Percentiles rank a stretch among this genome's conserved stretches.
These are phyloP conservation scores for Ascosphaera aggregata DNA, from an alignment of 2,329 filamentous ascomycete species.

Conservation along the genomic window DNA sequence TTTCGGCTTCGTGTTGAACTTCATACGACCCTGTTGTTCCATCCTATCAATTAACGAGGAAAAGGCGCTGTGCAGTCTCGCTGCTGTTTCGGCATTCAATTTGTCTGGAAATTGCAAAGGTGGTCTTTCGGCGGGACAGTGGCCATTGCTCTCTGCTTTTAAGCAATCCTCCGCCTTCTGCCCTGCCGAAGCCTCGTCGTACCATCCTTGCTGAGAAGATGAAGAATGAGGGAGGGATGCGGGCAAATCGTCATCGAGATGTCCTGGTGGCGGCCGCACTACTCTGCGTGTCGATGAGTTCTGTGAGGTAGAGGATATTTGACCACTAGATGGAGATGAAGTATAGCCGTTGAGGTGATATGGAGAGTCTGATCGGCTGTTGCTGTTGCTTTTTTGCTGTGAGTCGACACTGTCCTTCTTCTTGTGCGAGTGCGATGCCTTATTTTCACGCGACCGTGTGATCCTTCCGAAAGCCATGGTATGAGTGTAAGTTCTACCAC, in stretches of 20 bases:
- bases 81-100: neutral
- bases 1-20: neutral
- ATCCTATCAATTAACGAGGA: neutral
- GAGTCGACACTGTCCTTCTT: neutral
- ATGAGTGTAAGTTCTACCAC: too few relatives aligned
- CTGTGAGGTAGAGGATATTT: neutral
- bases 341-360: neutral
- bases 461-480: neutral
- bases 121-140: neutral
- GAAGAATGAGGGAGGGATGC: neutral
- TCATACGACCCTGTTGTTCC: neutral
- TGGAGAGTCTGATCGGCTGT: neutral
- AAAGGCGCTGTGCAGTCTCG: neutral
- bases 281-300: neutral
- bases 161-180: neutral
- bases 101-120: neutral
- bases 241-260: neutral
- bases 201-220: neutral
- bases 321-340: neutral
- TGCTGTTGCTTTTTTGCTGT: neutral
- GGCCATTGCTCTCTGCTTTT: neutral
- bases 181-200: neutral
- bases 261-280: neutral
- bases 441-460: neutral
- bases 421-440: conserved; percentile 1